phyloP scores from a whole-genome alignment of 495 filamentous ascomycete species.

The Aspergillus egyptiacus region DNA sequence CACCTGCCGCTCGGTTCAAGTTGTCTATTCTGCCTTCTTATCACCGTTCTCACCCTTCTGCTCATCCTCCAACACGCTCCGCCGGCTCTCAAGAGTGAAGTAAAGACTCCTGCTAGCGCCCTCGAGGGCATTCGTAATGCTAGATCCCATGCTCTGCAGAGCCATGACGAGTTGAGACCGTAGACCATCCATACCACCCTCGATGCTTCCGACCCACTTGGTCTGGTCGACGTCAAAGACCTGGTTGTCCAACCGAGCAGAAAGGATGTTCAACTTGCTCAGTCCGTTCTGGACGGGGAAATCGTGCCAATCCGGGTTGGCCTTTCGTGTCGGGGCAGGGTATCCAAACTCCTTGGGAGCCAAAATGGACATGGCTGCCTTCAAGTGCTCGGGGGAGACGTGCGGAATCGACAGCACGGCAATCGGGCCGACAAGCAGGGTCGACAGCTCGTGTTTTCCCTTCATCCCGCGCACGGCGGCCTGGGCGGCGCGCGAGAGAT shows the following conservation, averaged over 20 bases:
- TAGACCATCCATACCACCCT: conserved; percentile 74
- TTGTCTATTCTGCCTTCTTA: conserved; percentile 37
- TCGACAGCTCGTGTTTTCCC: conserved; percentile 58
- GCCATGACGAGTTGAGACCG: conserved; percentile 73
- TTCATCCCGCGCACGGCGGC: conserved; percentile 48
- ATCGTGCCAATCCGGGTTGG: conserved; percentile 76
- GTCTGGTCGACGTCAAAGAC: conserved; percentile 76
- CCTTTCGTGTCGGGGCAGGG: conserved; percentile 66
- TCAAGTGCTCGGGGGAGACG: conserved; percentile 76
- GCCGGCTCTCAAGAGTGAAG: conserved; percentile 74
- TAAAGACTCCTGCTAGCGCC: conserved; percentile 72
- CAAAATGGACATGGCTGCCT: conserved; percentile 68
- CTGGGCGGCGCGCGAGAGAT: conserved; percentile 66
- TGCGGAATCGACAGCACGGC: conserved; percentile 73
- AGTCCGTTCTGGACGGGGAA: conserved; percentile 67
- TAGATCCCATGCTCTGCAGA: conserved; percentile 67
- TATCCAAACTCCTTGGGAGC: conserved; percentile 64
- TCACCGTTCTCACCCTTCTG: conserved; percentile 28
- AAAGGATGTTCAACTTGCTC: conserved; percentile 79
- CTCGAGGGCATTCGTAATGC: conserved; percentile 68
- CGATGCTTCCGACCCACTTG: conserved; percentile 80
- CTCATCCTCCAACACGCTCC: conserved; percentile 72
- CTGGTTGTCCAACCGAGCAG: conserved; percentile 72
- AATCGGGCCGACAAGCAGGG: conserved; percentile 74
- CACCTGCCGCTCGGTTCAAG: neutral